Evolutionary conservation across 176 grass and related monocot genomes (phyloP).

Genomic region (Aechmea fasciata): DNA sequence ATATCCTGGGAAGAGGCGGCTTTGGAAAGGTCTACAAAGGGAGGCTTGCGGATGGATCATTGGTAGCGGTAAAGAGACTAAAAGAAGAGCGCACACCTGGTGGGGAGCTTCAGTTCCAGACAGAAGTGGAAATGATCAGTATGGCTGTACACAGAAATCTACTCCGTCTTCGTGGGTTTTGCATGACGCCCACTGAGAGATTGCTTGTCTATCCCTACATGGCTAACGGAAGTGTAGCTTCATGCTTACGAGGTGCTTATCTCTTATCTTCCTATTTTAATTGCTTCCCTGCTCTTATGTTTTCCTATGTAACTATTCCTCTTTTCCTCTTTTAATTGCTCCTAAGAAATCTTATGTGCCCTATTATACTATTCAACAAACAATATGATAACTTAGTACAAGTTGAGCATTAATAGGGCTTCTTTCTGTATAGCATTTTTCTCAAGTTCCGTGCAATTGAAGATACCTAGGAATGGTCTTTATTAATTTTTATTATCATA

Average conservation of each 20-base stretch:
- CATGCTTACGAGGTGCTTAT: conserved; percentile 34
- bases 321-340: too few relatives aligned
- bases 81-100: conserved; percentile 9
- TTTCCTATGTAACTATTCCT: background rate
- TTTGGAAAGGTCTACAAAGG: conserved; percentile 26
- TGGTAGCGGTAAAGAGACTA: conserved; percentile 31
- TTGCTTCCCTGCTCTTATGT: background rate
- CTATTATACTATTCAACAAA: too few relatives aligned
- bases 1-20: conserved; percentile 19
- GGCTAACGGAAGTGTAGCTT: conserved; percentile 40
- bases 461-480: too few relatives aligned
- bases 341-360: too few relatives aligned
- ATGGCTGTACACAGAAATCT: conserved; percentile 34
- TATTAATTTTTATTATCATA: too few relatives aligned
- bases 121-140: conserved; percentile 35
- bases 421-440: too few relatives aligned
- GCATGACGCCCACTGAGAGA: conserved; percentile 33
- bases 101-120: conserved; percentile 19
- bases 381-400: too few relatives aligned
- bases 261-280: background rate
- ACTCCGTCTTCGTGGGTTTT: conserved; percentile 30
- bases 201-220: conserved; percentile 53
- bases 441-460: too few relatives aligned
- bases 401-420: too few relatives aligned
- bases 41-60: conserved; percentile 14